Evolutionary conservation across 768 basidiomycete species (phyloP).

Genomic region (Hortiboletus flavorubellus): DNA sequence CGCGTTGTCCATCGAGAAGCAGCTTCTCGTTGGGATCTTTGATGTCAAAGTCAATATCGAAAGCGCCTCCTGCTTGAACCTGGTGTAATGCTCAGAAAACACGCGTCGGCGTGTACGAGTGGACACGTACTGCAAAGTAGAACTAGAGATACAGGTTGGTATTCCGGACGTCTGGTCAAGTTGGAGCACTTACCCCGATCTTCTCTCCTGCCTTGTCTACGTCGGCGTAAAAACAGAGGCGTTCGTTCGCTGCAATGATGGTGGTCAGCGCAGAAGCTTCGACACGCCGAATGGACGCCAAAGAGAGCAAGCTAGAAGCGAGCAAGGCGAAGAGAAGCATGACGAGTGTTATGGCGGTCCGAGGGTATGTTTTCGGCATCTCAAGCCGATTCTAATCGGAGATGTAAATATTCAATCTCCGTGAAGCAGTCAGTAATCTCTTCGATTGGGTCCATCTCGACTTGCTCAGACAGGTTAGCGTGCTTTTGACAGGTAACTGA

Average conservation of each 20-base stretch:
- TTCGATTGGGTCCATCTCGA: neutral
- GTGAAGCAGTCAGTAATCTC: slow-evolving; percentile 6
- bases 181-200: slow-evolving; percentile 63
- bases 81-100: slow-evolving; percentile 24
- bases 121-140: slow-evolving; percentile 83
- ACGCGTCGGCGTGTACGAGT: neutral
- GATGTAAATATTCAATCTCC: slow-evolving; percentile 10
- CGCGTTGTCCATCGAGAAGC: slow-evolving; percentile 81
- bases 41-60: slow-evolving; percentile 93
- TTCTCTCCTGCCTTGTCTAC: slow-evolving; percentile 95
- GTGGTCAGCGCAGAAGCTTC: slow-evolving; percentile 76
- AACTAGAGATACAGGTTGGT: slow-evolving; percentile 50
- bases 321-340: slow-evolving; percentile 27
- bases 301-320: slow-evolving; percentile 24
- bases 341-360: neutral
- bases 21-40: slow-evolving; percentile 89
- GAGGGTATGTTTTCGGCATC: slow-evolving; percentile 18
- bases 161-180: neutral
- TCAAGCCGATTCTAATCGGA: slow-evolving; percentile 20
- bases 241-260: slow-evolving; percentile 70
- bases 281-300: slow-evolving; percentile 32
- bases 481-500: slow-evolving; percentile 19
- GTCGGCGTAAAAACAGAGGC: slow-evolving; percentile 92
- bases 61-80: slow-evolving; percentile 97
- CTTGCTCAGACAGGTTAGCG: slow-evolving; percentile 1